A percentile compares a stretch with the other conserved stretches of the same genome.
Evolutionary conservation across 1,284 basidiomycete genomes (phyloP).

Genomic region (Thelephora terrestris): DNA sequence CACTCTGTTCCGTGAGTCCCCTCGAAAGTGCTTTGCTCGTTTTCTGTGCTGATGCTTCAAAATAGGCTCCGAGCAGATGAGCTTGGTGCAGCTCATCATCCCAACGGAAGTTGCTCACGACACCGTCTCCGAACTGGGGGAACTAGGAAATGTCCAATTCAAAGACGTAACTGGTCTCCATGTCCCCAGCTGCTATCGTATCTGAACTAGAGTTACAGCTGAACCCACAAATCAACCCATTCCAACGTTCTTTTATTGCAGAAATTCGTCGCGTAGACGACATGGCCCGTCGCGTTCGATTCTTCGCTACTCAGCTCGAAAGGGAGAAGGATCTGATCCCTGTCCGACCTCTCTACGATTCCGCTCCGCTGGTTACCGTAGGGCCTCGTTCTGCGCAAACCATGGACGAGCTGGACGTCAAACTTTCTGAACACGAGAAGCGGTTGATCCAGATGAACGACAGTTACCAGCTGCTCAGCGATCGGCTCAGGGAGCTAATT

Average conservation of each 20-base stretch:
- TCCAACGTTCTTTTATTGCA: slow-evolving; percentile 96
- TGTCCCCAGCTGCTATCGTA: not conserved
- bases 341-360: slow-evolving; percentile 75
- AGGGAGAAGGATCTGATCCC: slow-evolving; percentile 77
- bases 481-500: slow-evolving; percentile 79
- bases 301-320: slow-evolving; percentile 82
- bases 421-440: slow-evolving; percentile 81
- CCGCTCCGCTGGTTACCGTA: slow-evolving; percentile 73
- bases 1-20: slow-evolving; percentile 69
- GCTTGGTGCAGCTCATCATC: slow-evolving; percentile 95
- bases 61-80: slow-evolving; percentile 91
- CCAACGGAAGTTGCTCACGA: slow-evolving; percentile 97
- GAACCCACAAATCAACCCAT: slow-evolving; percentile 92
- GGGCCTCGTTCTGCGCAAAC: slow-evolving; percentile 89
- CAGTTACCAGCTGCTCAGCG: slow-evolving; percentile 84
- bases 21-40: not conserved
- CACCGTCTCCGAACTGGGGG: slow-evolving; percentile 90
- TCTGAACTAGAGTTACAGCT: slow-evolving; percentile 39
- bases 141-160: slow-evolving; percentile 94
- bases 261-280: slow-evolving; percentile 94
- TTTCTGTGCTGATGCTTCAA: slow-evolving; percentile 8
- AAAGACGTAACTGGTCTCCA: slow-evolving; percentile 70
- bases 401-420: slow-evolving; percentile 88
- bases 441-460: slow-evolving; percentile 89
- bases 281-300: slow-evolving; percentile 89